These are phyloP conservation scores for Macaranga tanarius DNA, from an alignment of 441 rosid genomes.

Conservation along the genomic window DNA sequence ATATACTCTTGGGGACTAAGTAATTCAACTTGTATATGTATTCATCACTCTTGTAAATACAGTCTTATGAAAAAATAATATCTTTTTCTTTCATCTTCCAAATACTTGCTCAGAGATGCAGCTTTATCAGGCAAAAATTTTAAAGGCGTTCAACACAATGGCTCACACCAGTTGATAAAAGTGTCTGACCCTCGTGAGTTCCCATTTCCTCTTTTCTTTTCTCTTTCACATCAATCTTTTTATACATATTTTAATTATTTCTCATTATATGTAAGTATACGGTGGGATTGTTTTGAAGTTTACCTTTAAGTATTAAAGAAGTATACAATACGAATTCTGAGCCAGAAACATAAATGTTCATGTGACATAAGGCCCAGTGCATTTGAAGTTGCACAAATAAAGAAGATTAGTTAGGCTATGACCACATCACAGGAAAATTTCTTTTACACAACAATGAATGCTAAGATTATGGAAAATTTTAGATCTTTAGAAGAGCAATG, in stretches of 20 bases:
- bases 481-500: background rate
- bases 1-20: too few species aligned
- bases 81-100: too few species aligned
- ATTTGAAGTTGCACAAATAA: background rate
- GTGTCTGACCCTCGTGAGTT: conserved; percentile 4
- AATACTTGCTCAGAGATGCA: too few species aligned
- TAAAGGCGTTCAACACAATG: background rate
- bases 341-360: background rate
- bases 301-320: background rate
- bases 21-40: too few species aligned
- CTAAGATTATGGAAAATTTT: background rate
- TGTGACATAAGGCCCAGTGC: background rate
- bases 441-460: background rate
- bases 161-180: background rate
- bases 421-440: background rate
- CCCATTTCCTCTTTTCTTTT: background rate
- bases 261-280: background rate
- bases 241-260: background rate
- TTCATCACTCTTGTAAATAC: too few species aligned
- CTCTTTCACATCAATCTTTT: background rate
- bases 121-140: background rate
- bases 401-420: background rate
- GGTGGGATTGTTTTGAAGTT: background rate
- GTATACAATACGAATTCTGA: conserved; percentile 2
- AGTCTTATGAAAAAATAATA: too few species aligned